Evolutionary conservation across 2,329 filamentous ascomycete genomes (phyloP).

Genomic region (Fusarium incarnatum): DNA sequence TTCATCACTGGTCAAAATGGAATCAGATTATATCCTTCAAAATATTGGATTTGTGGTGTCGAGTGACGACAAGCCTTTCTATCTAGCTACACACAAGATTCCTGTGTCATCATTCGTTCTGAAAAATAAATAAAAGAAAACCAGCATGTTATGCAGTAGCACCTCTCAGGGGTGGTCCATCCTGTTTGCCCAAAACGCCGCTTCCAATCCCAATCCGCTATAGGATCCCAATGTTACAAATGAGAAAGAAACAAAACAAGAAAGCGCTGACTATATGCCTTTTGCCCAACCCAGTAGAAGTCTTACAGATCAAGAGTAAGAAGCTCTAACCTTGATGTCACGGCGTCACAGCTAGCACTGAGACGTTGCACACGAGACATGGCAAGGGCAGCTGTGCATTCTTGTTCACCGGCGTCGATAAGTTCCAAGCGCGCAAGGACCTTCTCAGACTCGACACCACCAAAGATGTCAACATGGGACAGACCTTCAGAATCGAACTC

Average conservation of each 20-base stretch:
- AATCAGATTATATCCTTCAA: constrained; percentile 10
- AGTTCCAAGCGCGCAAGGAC: constrained; percentile 71
- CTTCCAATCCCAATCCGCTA: constrained; percentile 35
- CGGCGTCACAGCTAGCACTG: constrained; percentile 53
- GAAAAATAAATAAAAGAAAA: constrained; percentile 18
- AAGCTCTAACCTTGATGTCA: constrained; percentile 54
- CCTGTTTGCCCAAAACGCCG: constrained; percentile 42
- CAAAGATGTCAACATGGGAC: constrained; percentile 58
- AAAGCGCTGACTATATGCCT: constrained; percentile 40
- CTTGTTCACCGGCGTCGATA: constrained; percentile 67
- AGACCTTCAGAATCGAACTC: constrained; percentile 59
- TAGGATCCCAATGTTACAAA: constrained; percentile 39
- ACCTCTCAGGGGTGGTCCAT: constrained; percentile 31
- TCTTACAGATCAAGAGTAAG: constrained; percentile 52
- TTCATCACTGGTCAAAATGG: neutral
- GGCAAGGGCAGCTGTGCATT: constrained; percentile 56
- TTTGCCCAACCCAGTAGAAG: constrained; percentile 1
- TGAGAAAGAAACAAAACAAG: constrained; percentile 37
- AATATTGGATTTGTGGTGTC: constrained; percentile 40
- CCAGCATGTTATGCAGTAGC: constrained; percentile 43
- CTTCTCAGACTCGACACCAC: constrained; percentile 73
- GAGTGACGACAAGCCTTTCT: constrained; percentile 46
- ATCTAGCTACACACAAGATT: constrained; percentile 48
- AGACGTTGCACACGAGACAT: constrained; percentile 65
- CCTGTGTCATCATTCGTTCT: constrained; percentile 46